Conservation (phyloP, 495 filamentous ascomycete genomes). For the Tuber melanosporum region DNA sequence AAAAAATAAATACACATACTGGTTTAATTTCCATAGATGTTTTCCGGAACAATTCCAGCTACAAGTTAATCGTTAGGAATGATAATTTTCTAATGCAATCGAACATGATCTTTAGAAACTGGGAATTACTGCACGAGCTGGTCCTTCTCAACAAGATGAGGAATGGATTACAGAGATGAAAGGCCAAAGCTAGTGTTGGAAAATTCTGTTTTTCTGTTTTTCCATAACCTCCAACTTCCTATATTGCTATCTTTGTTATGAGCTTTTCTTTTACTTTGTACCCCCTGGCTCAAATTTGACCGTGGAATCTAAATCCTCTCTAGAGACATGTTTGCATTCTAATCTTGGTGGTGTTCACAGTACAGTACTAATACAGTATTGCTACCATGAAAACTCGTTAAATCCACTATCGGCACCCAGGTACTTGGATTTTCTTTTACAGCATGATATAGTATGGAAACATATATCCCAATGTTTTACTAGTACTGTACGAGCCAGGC, state of each 20-base stretch:
- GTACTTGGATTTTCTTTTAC: too few relatives aligned
- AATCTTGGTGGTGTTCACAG: neutral
- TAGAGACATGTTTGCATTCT: neutral
- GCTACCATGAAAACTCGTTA: too few relatives aligned
- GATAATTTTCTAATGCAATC: neutral
- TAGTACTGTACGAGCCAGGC: too few relatives aligned
- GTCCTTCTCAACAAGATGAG: neutral
- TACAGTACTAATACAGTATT: neutral
- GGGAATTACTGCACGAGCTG: neutral
- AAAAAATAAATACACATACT: neutral
- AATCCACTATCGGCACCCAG: too few relatives aligned
- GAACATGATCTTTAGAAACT: neutral
- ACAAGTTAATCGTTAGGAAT: neutral
- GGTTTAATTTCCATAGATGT: neutral
- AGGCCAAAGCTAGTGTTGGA: neutral
- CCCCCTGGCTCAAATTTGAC: neutral
- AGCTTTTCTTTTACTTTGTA: neutral
- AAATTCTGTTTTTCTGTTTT: neutral
- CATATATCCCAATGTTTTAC: too few relatives aligned
- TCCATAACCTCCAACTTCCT: neutral
- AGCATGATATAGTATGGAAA: too few relatives aligned
- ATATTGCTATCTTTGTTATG: neutral
- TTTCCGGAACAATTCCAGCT: neutral
- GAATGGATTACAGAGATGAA: neutral
- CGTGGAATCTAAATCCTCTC: neutral